phyloP scores from a whole-genome alignment of 2,329 filamentous ascomycete genomes.

The Macroventuria anomochaeta region DNA sequence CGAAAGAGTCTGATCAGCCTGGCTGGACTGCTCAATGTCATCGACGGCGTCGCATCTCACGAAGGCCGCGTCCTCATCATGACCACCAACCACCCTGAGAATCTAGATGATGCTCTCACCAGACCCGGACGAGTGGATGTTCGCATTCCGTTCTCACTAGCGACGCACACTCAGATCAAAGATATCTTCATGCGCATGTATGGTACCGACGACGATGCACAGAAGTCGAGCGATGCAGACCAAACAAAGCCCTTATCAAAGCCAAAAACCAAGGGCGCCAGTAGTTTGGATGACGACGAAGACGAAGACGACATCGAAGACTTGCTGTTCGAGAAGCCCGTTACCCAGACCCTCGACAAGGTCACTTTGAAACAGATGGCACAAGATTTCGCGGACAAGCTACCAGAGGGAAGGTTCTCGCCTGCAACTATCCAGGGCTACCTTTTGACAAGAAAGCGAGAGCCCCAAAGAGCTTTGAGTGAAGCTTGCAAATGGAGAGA shows the following conservation, averaged over 20 bases:
- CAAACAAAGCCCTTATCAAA: not conserved
- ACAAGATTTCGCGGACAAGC: slow-evolving; percentile 51
- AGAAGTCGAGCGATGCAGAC: not conserved
- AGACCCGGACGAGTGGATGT: slow-evolving; percentile 75
- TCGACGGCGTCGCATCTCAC: slow-evolving; percentile 80
- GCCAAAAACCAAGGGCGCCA: not conserved
- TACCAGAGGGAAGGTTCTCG: slow-evolving; percentile 58
- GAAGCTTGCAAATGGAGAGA: slow-evolving; percentile 53
- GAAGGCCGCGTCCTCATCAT: slow-evolving; percentile 82
- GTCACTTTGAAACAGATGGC: slow-evolving; percentile 51
- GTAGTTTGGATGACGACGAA: not conserved
- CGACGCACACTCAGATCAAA: slow-evolving; percentile 49
- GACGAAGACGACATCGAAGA: slow-evolving; percentile 16
- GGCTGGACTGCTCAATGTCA: slow-evolving; percentile 80
- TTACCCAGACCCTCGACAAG: slow-evolving; percentile 21
- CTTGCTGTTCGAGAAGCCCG: slow-evolving; percentile 15
- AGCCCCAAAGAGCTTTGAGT: slow-evolving; percentile 54
- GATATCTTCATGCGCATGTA: slow-evolving; percentile 55
- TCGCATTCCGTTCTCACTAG: slow-evolving; percentile 66
- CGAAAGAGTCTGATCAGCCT: slow-evolving; percentile 67
- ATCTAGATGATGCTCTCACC: slow-evolving; percentile 75
- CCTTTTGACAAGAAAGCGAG: slow-evolving; percentile 58
- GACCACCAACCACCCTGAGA: slow-evolving; percentile 79
- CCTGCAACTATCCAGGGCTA: slow-evolving; percentile 63
- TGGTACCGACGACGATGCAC: slow-evolving; percentile 17